Evolutionary conservation across 495 filamentous ascomycete species (phyloP).

Genomic region (Xylaria curta): DNA sequence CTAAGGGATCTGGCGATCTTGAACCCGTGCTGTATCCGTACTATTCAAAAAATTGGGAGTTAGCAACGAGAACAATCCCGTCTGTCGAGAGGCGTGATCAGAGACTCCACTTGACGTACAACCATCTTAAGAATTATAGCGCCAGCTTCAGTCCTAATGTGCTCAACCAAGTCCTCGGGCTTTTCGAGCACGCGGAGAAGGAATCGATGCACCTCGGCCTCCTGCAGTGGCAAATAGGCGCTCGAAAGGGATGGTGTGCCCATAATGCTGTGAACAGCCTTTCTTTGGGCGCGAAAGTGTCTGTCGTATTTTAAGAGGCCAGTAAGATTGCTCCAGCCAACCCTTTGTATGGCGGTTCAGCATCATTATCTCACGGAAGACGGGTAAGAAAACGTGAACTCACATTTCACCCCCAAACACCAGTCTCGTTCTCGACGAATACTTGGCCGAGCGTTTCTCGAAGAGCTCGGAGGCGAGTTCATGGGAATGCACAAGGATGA

Average conservation of each 20-base stretch:
- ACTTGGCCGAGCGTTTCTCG: slow-evolving; percentile 47
- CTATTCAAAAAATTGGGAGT: not conserved
- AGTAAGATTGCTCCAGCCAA: slow-evolving; percentile 33
- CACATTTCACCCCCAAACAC: slow-evolving; percentile 16
- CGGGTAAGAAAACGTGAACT: not conserved
- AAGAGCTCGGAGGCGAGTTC: slow-evolving; percentile 49
- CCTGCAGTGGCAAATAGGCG: slow-evolving; percentile 44
- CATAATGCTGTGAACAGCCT: slow-evolving; percentile 40
- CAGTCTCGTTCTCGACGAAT: slow-evolving; percentile 48
- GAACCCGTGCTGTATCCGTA: slow-evolving; percentile 56
- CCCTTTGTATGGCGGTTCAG: not conserved
- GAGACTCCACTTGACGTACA: not conserved
- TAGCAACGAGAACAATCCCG: not conserved
- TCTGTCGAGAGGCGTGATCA: not conserved
- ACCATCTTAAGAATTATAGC: slow-evolving; percentile 51
- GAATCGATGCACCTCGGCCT: slow-evolving; percentile 46
- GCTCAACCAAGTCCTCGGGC: slow-evolving; percentile 40
- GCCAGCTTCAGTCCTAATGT: slow-evolving; percentile 49
- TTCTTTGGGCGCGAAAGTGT: slow-evolving; percentile 45
- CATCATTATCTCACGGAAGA: not conserved
- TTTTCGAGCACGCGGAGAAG: slow-evolving; percentile 44
- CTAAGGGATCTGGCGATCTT: slow-evolving; percentile 47
- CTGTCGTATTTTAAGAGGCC: slow-evolving; percentile 42
- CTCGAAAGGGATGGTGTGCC: slow-evolving; percentile 37
- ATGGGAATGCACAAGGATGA: slow-evolving; percentile 53